A percentile compares a stretch with the other conserved stretches of the same genome.
Evolutionary conservation across 305 asterid genomes (phyloP).

Genomic region (Withania somnifera): DNA sequence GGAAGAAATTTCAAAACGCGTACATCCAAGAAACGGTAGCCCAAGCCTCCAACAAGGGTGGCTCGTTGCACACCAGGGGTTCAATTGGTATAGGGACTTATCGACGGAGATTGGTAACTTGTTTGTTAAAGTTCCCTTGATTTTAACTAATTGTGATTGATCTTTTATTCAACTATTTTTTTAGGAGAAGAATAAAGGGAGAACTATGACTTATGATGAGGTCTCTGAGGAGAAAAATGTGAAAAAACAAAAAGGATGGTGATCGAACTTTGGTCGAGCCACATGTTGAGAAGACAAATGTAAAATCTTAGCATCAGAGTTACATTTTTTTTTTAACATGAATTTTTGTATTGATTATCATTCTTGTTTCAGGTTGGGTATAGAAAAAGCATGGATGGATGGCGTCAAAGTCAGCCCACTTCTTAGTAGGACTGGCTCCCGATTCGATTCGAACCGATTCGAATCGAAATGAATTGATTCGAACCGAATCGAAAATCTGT

Average conservation of each 20-base stretch:
- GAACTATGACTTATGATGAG: background rate
- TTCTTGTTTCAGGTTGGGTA: background rate
- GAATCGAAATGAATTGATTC: no score
- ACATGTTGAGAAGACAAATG: background rate
- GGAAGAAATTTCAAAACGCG: background rate
- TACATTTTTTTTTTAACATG: background rate
- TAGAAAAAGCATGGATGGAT: background rate
- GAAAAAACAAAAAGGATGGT: background rate
- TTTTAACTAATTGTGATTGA: background rate
- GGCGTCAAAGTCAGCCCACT: background rate
- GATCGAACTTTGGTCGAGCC: background rate
- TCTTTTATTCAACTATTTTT: background rate
- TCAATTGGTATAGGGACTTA: background rate
- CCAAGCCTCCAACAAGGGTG: background rate
- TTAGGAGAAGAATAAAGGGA: background rate
- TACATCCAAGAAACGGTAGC: background rate
- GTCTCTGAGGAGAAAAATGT: background rate
- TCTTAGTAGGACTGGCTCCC: no score
- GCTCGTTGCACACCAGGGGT: background rate
- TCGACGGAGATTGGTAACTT: background rate
- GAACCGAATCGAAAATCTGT: no score
- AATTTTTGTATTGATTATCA: background rate
- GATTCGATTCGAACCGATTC: no score
- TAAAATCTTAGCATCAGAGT: background rate
- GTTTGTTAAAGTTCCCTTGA: background rate